Evolutionary conservation across 1,139 yeast species (phyloP), one percentile per base, ranked within the genome.

Genomic region (Geotrichum armillariae): DNA sequence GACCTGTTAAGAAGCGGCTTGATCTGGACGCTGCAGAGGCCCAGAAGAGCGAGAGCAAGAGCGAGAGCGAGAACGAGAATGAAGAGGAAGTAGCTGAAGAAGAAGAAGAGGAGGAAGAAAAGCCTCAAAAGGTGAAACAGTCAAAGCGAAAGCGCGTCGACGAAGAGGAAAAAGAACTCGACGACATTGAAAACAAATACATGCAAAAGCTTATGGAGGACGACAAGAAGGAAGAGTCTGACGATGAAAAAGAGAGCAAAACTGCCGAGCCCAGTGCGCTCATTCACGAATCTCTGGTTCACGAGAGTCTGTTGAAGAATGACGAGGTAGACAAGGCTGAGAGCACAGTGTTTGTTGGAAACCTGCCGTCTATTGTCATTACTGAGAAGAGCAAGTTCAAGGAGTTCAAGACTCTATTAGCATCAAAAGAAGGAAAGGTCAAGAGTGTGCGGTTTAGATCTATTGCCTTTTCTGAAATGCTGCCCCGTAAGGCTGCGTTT

Each of bases 401-500:
- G 63, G 68, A 73, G 53, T 84, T 91, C 68, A 86, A 87, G 66
- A 73, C 73, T 55, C 69, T 78, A 20, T 85, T 90, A 57, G 34
- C 37, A 4, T 60, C 75, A 11, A 66, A 76, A 34, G 71, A 69
- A 57, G 95, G 94, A 18, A 41, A 47, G 16, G 76, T 90, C 48
- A 82, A 79, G 42, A 85, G 95, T 17, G 76, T 90, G 49, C 77
- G 99, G 65, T 93, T 89, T 73, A 80, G 99, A 69, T 90, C 98
- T 1, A 85, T 94, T 59, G 89, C 96, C 1, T 89, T 91, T 59
- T 83, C 85, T 47, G 95, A 90, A 62, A 82, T 88, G 36, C 75
- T 90, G 51, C 98, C 99, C 38, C 80, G 97, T 66, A 91, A 91
- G 65, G 90, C 88, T 33, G 98, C 99, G 1, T 90, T 83, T 66